Evolutionary conservation across 1,284 basidiomycete genomes (phyloP).

Genomic region (Coniophora puteana): DNA sequence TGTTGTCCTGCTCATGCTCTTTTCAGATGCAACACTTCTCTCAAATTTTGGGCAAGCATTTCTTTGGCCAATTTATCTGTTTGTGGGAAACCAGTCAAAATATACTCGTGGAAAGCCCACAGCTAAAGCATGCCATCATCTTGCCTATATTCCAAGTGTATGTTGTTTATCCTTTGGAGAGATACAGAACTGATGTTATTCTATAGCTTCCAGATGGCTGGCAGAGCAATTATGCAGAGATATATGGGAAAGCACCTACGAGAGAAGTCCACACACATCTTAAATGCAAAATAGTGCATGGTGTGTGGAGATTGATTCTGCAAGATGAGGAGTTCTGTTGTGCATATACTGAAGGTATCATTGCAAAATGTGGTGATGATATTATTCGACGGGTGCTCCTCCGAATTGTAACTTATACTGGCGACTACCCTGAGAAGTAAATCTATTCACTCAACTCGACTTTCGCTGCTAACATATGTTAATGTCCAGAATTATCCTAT

Average conservation of each 20-base stretch:
- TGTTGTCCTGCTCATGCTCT: conserved; percentile 24
- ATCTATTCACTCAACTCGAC: conserved; percentile 1
- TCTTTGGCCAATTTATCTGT: conserved; percentile 29
- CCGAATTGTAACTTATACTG: conserved; percentile 27
- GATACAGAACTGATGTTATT: not conserved
- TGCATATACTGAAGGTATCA: conserved; percentile 26
- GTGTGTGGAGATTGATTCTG: conserved; percentile 21
- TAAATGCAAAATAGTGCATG: conserved; percentile 25
- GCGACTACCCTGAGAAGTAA: conserved; percentile 34
- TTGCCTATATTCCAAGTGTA: conserved; percentile 29
- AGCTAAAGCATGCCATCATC: conserved; percentile 19
- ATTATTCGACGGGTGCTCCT: conserved; percentile 21
- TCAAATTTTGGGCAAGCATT: conserved; percentile 19
- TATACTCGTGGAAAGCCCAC: conserved; percentile 14
- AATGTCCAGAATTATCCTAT: conserved; percentile 10
- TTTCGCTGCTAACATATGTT: not conserved
- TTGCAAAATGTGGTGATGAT: conserved; percentile 25
- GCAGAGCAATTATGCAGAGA: conserved; percentile 14
- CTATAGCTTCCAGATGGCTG: conserved; percentile 20
- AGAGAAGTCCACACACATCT: conserved; percentile 17
- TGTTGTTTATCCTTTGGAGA: not conserved
- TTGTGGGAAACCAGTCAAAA: conserved; percentile 24
- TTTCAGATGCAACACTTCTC: conserved; percentile 28
- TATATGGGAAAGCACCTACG: conserved; percentile 5
- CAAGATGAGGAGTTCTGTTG: conserved; percentile 23